phyloP scores from a whole-genome alignment of 2,329 filamentous ascomycete genomes.

The Rosellinia necatrix region DNA sequence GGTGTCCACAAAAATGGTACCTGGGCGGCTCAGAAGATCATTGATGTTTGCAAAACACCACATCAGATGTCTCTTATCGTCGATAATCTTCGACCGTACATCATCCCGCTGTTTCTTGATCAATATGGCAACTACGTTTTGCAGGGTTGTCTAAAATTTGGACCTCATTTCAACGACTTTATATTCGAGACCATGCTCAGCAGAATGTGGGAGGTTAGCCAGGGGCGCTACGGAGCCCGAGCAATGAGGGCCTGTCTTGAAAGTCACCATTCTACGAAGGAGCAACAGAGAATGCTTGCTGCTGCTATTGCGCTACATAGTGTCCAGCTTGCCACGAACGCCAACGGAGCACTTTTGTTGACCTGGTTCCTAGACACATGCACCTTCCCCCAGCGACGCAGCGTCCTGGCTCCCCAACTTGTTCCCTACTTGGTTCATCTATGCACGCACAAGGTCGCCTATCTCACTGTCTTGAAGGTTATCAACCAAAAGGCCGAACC shows the following conservation, averaged over 20 bases:
- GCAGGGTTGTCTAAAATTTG: constrained; percentile 94
- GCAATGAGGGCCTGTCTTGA: constrained; percentile 97
- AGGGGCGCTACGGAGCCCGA: constrained; percentile 91
- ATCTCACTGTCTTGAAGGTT: constrained; percentile 94
- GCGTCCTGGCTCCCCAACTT: constrained; percentile 87
- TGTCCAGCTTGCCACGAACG: constrained; percentile 93
- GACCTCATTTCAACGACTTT: constrained; percentile 86
- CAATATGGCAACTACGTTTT: constrained; percentile 99
- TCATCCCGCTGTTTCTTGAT: constrained; percentile 89
- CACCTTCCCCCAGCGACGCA: constrained; percentile 89
- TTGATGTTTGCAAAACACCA: constrained; percentile 88
- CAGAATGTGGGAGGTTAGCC: constrained; percentile 89
- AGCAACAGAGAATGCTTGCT: constrained; percentile 93
- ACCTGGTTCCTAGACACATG: constrained; percentile 99
- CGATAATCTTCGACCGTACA: constrained; percentile 82
- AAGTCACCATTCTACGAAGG: constrained; percentile 91
- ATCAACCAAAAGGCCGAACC: constrained; percentile 97
- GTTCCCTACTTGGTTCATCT: constrained; percentile 93
- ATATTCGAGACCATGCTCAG: constrained; percentile 98
- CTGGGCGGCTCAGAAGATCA: constrained; percentile 99
- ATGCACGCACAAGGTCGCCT: constrained; percentile 98
- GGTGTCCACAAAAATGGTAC: constrained; percentile 99
- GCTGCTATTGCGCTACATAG: constrained; percentile 95
- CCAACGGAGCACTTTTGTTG: constrained; percentile 88
- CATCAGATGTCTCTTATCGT: constrained; percentile 84